Evolutionary conservation across 805 yeast genomes (phyloP), one percentile per base, ranked within the genome.

Genomic region (Metschnikowia shivogae): DNA sequence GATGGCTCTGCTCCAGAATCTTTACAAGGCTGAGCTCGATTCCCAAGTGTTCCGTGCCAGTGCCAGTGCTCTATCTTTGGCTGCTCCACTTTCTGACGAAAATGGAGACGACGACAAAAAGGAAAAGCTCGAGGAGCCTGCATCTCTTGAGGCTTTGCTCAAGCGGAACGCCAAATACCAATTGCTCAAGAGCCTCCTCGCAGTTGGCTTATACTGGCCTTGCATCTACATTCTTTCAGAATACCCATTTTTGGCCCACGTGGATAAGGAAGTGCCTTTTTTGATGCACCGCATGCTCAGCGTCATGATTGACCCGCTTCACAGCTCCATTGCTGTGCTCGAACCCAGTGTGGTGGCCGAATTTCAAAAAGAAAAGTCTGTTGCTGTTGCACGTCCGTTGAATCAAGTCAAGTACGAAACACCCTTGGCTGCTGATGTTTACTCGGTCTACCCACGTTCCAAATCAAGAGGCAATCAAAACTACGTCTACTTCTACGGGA

Each of bases 41-140:
- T 78, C 78, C 10, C 76, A 80, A 46, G 78, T 86, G 0, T 70
- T 73, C 54, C 70, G 72, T 49, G 84, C 90, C 0, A 74, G 78
- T 20, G 84, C 87, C 0, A 86, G 84, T 49, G 95, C 96, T 0
- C 66, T 90, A 39, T 93, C 97, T 0, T 61, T 89, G 54, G 96
- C 97, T 5, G 93, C 93, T 8, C 95, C 96, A 0, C 68, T 90
- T 32, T 71, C 74, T 3, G 81, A 79, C 32, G 92, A 84, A 30
- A 86, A 79, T 14, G 85, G 78, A 20, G 80, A 73, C 6, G 43
- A 36, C 7, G 34, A 9, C 6, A 24, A 26, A 6, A 34, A 32
- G 3, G 12, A 9, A 2, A 14, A 28, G 6, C 19, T 22, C n/a
- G 17, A 27, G 4, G 69, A 39, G 3, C 44, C 42, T 22, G 17